phyloP scores from a whole-genome alignment of 1,284 basidiomycete genomes.

The Ceratobasidium sp. region DNA sequence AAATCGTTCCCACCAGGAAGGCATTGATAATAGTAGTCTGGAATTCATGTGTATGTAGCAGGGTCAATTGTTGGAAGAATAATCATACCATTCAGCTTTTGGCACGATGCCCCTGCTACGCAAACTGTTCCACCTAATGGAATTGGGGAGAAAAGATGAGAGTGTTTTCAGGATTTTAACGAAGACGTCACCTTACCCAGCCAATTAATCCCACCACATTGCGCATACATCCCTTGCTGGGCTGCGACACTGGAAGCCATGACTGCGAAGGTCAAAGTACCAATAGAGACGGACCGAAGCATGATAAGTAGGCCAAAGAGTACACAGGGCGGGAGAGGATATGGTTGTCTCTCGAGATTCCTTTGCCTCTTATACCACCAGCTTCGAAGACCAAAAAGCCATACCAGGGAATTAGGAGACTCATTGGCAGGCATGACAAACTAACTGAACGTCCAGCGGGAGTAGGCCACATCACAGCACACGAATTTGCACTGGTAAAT shows the following conservation, averaged over 20 bases:
- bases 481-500: too few relatives aligned
- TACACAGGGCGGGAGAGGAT: not conserved
- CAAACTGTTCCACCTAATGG: slow-evolving; percentile 23
- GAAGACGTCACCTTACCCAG: not conserved
- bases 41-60: too few relatives aligned
- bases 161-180: not conserved
- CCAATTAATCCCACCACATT: slow-evolving; percentile 24
- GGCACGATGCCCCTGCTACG: slow-evolving; percentile 10
- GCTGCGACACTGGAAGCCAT: slow-evolving; percentile 12
- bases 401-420: too few relatives aligned
- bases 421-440: too few relatives aligned
- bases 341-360: too few relatives aligned
- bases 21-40: slow-evolving; percentile 30
- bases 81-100: slow-evolving; percentile 16
- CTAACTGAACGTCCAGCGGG: too few relatives aligned
- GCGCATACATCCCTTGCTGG: slow-evolving; percentile 20
- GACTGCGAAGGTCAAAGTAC: slow-evolving; percentile 3
- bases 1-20: not conserved
- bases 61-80: not conserved
- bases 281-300: not conserved
- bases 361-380: too few relatives aligned
- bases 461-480: too few relatives aligned
- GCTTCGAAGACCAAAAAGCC: too few relatives aligned
- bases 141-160: not conserved
- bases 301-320: not conserved